A percentile compares a stretch with the other conserved stretches of the same genome.
Evolutionary conservation across 2,329 filamentous ascomycete genomes (phyloP).

Genomic region (Coniochaeta ligniaria): DNA sequence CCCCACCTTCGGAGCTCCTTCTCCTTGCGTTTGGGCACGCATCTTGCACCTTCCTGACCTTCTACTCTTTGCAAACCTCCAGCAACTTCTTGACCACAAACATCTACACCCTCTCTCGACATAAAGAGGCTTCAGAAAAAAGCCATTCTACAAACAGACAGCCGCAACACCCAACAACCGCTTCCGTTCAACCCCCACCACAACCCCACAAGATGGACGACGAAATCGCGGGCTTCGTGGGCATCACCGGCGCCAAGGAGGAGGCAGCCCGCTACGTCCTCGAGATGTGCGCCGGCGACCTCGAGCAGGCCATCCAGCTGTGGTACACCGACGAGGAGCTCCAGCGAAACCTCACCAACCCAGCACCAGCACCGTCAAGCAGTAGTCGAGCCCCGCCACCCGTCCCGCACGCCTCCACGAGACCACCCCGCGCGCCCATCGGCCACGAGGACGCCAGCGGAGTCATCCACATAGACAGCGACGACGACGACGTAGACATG

Average conservation of each 20-base stretch:
- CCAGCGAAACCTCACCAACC: conserved; percentile 36
- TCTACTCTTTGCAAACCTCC: not conserved
- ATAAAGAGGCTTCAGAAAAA: not conserved
- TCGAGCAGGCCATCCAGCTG: conserved; percentile 80
- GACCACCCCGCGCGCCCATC: conserved; percentile 15
- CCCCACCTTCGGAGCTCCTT: not conserved
- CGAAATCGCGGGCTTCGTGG: conserved; percentile 64
- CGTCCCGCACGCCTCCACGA: conserved; percentile 18
- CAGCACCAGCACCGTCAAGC: conserved; percentile 15
- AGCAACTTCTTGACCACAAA: not conserved
- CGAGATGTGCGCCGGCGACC: conserved; percentile 73
- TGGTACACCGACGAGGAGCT: conserved; percentile 85
- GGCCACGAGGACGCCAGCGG: conserved; percentile 47
- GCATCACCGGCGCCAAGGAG: conserved; percentile 69
- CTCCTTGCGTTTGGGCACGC: not conserved
- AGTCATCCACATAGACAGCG: conserved; percentile 71
- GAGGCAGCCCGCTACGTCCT: conserved; percentile 77
- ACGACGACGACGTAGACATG: conserved; percentile 32
- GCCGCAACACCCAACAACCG: too few relatives aligned
- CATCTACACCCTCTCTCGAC: not conserved
- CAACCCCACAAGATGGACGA: conserved; percentile 50
- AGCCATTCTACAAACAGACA: not conserved
- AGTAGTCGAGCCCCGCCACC: conserved; percentile 13
- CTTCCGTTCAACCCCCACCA: not conserved
- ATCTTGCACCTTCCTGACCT: not conserved